phyloP scores from a whole-genome alignment of 176 grass and related monocot genomes.

The Saccharum officinarum region DNA sequence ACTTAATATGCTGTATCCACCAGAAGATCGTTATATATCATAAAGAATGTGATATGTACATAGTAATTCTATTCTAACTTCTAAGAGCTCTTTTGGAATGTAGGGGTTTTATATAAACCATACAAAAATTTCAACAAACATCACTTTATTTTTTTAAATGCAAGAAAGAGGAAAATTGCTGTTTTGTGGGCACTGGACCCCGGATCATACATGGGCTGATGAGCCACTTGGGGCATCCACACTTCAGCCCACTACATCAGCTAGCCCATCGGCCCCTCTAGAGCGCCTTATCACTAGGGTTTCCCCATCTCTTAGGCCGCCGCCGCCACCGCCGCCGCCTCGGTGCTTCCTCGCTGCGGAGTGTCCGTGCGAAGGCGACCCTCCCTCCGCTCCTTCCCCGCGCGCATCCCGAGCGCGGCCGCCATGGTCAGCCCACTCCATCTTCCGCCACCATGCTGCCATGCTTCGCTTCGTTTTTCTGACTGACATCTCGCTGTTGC shows the following conservation, averaged over 20 bases:
- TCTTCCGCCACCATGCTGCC: neutral
- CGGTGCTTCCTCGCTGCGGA: neutral
- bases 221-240: neutral
- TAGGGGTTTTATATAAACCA: no score
- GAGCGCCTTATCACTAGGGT: slow-evolving; percentile 15
- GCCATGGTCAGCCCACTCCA: slow-evolving; percentile 20
- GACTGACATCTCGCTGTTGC: slow-evolving; percentile 19
- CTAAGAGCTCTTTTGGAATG: no score
- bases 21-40: no score
- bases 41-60: no score
- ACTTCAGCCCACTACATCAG: neutral
- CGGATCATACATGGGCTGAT: neutral
- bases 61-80: no score
- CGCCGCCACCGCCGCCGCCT: slow-evolving; percentile 13
- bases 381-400: neutral
- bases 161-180: no score
- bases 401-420: no score
- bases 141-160: no score
- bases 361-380: slow-evolving; percentile 15
- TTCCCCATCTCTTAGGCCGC: slow-evolving; percentile 12
- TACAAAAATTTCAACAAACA: no score
- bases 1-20: no score
- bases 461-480: neutral
- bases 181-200: neutral
- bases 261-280: neutral